Conservation (phyloP, 352 stramenopile species). For the Phytophthora ohioensis region DNA sequence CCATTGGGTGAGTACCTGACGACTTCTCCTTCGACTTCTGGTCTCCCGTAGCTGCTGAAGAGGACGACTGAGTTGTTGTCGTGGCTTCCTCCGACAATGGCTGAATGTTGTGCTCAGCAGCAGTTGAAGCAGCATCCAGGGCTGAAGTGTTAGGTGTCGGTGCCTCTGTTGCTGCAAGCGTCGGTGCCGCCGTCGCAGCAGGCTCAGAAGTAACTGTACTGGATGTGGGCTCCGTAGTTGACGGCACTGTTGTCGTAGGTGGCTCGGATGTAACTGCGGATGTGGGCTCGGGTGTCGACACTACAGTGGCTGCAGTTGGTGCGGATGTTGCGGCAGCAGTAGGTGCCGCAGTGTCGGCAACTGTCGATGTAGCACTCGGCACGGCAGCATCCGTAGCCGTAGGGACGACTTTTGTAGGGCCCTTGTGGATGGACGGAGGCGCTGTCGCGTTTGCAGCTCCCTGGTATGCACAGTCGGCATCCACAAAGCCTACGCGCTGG, state of each 20-base stretch:
- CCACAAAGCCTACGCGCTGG: constrained; percentile 81
- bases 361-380: constrained; percentile 13
- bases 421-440: constrained; percentile 13
- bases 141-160: constrained; percentile 15
- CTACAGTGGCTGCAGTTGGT: constrained; percentile 15
- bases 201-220: constrained; percentile 11
- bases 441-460: constrained; percentile 18
- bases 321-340: constrained; percentile 12
- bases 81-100: constrained; percentile 25
- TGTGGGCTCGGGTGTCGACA: constrained; percentile 9
- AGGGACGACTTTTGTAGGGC: constrained; percentile 6
- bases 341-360: constrained; percentile 9
- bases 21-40: constrained; percentile 34
- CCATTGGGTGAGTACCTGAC: constrained; percentile 60
- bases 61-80: constrained; percentile 21
- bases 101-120: constrained; percentile 13
- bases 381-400: constrained; percentile 16
- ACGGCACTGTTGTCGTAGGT: constrained; percentile 17
- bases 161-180: constrained; percentile 4
- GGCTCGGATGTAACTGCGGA: neutral
- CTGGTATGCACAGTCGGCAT: constrained; percentile 64
- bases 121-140: constrained; percentile 17
- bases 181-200: constrained; percentile 9
- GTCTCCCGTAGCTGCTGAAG: constrained; percentile 22
- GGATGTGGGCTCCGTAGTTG: constrained; percentile 8